Base-by-base conservation (phyloP, 1,139 yeast genomes). In the Hemisphaericaspora xylanilytica region DNA sequence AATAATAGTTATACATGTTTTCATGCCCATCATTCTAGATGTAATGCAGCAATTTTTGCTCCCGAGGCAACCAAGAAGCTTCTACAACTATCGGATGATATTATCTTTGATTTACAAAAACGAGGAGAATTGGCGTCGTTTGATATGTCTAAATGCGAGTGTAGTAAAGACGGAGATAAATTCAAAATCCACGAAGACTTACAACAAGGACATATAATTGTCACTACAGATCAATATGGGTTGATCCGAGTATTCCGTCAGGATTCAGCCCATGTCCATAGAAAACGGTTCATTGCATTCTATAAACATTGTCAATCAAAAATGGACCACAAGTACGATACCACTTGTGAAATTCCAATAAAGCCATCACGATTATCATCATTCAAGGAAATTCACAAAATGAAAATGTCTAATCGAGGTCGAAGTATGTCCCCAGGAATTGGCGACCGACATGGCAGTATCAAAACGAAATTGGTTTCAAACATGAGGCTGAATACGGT, bases 161-260 rank as follows among this genome's bases (percentile, higher is more conserved):
- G 28, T 17, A 35, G 39, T 43, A 55, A 37, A 44, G 61, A 38
- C 62, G 70, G 35, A 61, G 36, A 33, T 64, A 45, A 48, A 16
- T 12, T 4, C 18, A 29, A 29, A n/a, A 29, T 18, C 16, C 20
- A 29, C 10, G 24, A 29, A 17, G 27, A 26, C 8, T 53, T 32
- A n/a, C 47, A 36, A 30, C 40, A 40, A 8, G 76, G 78, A 0
- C 65, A 74, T 22, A 78, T 83, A 29, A 77, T 88, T 21, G 82
- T 89, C 2, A 81, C 95, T 1, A 81, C 94, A 0, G 97, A 88
- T 56, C 79, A 78, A 45, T 62, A 67, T 28, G 97, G 97, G 0
- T 50, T 72, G 4, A 85, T 89, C 33, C 65, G 92, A 40, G 85
- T 89, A 0, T 86, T 84, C 56, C 70, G 97, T 49, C 85, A 87